A percentile compares a stretch with the other conserved stretches of the same genome.
Evolutionary conservation across 805 yeast genomes (phyloP).

Genomic region (Wickerhamomyces hampshirensis): DNA sequence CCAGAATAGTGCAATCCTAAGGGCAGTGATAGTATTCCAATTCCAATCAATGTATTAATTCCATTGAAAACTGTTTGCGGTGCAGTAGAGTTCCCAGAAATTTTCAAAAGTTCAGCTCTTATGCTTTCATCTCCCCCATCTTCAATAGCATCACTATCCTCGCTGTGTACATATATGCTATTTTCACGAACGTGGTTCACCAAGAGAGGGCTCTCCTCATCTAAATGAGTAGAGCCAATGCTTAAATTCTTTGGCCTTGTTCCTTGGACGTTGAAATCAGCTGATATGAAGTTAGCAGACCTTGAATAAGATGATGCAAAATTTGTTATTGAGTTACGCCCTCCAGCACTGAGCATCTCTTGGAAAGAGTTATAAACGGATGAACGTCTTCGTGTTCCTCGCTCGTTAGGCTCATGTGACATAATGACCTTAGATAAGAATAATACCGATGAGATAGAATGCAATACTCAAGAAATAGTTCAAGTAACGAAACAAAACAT

Average conservation of each 20-base stretch:
- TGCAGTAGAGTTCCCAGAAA: constrained; percentile 48
- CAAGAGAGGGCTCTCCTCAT: constrained; percentile 13
- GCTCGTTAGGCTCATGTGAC: neutral
- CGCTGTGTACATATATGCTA: too few relatives aligned
- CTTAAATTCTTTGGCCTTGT: constrained; percentile 14
- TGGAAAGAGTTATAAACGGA: constrained; percentile 23
- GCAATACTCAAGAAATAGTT: too few relatives aligned
- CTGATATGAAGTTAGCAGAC: constrained; percentile 22
- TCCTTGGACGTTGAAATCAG: constrained; percentile 24
- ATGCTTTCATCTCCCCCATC: constrained; percentile 10
- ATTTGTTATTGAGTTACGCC: constrained; percentile 22
- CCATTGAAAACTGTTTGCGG: constrained; percentile 77
- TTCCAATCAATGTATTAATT: constrained; percentile 70
- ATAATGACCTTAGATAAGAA: neutral
- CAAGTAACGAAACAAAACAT: too few relatives aligned
- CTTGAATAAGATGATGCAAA: constrained; percentile 25
- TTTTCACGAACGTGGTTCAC: neutral
- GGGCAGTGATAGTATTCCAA: constrained; percentile 72
- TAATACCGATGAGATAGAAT: too few relatives aligned
- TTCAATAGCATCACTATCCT: neutral
- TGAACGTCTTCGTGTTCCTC: constrained; percentile 12
- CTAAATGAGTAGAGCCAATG: constrained; percentile 10
- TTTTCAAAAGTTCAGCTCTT: constrained; percentile 10
- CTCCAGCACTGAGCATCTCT: constrained; percentile 21
- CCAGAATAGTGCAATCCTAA: constrained; percentile 66